Conservation (phyloP, 768 basidiomycete species). For the Termitomyces sp. region DNA sequence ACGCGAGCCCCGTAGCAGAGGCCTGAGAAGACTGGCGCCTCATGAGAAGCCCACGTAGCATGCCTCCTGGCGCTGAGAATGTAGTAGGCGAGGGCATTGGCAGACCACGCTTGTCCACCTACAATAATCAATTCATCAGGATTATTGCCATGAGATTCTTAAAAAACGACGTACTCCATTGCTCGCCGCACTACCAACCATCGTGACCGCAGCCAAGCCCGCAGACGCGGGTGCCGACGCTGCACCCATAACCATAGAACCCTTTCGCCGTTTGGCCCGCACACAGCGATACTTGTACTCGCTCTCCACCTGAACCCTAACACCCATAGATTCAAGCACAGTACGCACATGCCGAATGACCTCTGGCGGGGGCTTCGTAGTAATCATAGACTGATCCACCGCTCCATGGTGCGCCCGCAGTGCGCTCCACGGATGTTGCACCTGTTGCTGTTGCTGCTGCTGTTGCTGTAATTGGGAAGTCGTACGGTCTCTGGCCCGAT, state of each 20-base stretch:
- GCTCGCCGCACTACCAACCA: constrained; percentile 80
- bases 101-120: constrained; percentile 90
- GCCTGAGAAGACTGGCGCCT: constrained; percentile 89
- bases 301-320: constrained; percentile 84
- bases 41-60: constrained; percentile 87
- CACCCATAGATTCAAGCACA: constrained; percentile 85
- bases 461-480: constrained; percentile 24
- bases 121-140: constrained; percentile 12
- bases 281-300: constrained; percentile 91
- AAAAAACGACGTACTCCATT: constrained; percentile 67
- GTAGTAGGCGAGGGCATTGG: constrained; percentile 78
- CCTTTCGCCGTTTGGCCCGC: constrained; percentile 71
- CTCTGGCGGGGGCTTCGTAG: constrained; percentile 77
- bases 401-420: constrained; percentile 89
- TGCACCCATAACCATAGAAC: constrained; percentile 36
- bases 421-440: constrained; percentile 34
- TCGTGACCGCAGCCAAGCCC: constrained; percentile 66
- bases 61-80: constrained; percentile 68
- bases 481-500: constrained; percentile 21
- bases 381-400: constrained; percentile 87
- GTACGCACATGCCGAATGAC: constrained; percentile 84
- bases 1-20: constrained; percentile 26
- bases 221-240: constrained; percentile 29
- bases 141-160: constrained; percentile 2
- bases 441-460: constrained; percentile 5